Evolutionary conservation across 345 rosid species (phyloP).

Genomic region (Orychophragmus violaceus): DNA sequence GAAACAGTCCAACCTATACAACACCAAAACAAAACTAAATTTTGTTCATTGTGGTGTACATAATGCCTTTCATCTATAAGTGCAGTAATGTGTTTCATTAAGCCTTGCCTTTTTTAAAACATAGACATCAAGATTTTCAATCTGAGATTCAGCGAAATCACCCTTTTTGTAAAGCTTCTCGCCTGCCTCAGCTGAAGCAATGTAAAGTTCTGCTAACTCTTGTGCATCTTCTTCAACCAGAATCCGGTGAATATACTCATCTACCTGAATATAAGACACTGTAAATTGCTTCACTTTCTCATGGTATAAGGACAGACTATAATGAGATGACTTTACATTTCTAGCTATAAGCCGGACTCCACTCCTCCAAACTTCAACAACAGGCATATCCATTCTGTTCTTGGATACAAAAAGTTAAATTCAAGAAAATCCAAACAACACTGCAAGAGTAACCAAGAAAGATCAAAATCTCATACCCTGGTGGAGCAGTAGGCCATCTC

Average conservation of each 20-base stretch:
- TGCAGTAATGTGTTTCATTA: slow-evolving; percentile 21
- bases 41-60: not conserved
- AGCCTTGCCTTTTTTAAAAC: slow-evolving; percentile 53
- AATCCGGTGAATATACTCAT: slow-evolving; percentile 70
- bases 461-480: slow-evolving; percentile 50
- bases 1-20: slow-evolving; percentile 73
- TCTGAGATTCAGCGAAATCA: slow-evolving; percentile 66
- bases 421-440: not conserved
- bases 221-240: slow-evolving; percentile 78
- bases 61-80: slow-evolving; percentile 54
- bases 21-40: not conserved
- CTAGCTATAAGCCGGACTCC: slow-evolving; percentile 84
- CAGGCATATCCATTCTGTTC: slow-evolving; percentile 84
- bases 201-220: slow-evolving; percentile 39
- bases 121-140: slow-evolving; percentile 49
- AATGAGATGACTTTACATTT: slow-evolving; percentile 51
- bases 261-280: slow-evolving; percentile 48
- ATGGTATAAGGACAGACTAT: slow-evolving; percentile 5
- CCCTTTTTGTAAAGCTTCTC: slow-evolving; percentile 64
- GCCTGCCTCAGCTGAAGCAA: slow-evolving; percentile 66
- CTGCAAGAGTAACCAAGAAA: slow-evolving; percentile 26
- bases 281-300: slow-evolving; percentile 1
- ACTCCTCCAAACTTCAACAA: slow-evolving; percentile 78
- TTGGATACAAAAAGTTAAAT: not conserved
- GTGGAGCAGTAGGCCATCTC: slow-evolving; percentile 94